A percentile compares a stretch with the other conserved stretches of the same genome.
Conservation (phyloP, 2,329 filamentous ascomycete species). For the Cladosporium sp. region DNA sequence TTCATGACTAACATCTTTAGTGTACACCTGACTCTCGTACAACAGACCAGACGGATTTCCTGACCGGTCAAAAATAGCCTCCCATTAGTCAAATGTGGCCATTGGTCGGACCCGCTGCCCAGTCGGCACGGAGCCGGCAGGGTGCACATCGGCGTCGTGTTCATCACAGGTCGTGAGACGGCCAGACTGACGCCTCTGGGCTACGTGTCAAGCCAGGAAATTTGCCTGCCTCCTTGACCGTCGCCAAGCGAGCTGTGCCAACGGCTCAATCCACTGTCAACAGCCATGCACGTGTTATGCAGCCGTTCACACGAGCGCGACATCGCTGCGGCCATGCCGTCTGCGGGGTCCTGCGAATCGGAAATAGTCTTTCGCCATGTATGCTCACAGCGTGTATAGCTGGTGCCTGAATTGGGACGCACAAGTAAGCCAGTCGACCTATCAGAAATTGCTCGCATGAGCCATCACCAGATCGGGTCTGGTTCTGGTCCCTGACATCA, state of each 20-base stretch:
- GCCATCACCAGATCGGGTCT: not conserved
- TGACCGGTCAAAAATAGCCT: not conserved
- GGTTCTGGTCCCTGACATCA: not conserved
- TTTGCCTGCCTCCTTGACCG: not conserved
- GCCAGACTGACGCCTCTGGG: slow-evolving; percentile 3
- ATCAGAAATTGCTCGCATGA: not conserved
- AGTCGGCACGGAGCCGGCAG: not conserved
- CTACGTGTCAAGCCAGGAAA: not conserved
- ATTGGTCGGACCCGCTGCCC: not conserved
- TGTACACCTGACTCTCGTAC: not conserved
- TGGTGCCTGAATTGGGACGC: no score
- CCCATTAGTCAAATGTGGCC: slow-evolving; percentile 1
- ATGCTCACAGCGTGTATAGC: not conserved
- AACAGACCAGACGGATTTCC: no score
- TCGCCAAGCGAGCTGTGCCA: not conserved
- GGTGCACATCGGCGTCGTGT: not conserved
- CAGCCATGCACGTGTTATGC: no score
- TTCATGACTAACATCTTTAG: no score
- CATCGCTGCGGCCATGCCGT: not conserved
- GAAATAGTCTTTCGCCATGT: not conserved
- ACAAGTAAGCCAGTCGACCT: not conserved
- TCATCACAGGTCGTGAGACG: not conserved
- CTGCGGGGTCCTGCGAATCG: not conserved
- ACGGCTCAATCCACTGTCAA: not conserved
- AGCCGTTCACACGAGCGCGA: no score